phyloP scores from a whole-genome alignment of 2,329 filamentous ascomycete genomes.

The Neurospora sp. region DNA sequence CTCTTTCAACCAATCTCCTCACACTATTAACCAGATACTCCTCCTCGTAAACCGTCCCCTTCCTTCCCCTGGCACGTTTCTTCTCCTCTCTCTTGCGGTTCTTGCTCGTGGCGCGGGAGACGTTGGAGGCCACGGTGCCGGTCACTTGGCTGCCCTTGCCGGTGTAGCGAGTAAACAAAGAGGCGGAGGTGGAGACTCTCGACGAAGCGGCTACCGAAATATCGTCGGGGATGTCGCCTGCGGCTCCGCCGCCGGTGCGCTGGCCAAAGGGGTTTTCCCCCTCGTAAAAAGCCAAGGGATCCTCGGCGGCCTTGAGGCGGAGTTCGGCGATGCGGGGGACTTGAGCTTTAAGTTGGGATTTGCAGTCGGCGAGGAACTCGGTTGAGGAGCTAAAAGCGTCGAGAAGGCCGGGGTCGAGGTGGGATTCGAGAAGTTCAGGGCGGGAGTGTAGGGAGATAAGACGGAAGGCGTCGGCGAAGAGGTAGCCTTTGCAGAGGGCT shows the following conservation, averaged over 20 bases:
- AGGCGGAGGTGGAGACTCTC: conserved; percentile 54
- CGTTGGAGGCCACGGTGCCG: conserved; percentile 51
- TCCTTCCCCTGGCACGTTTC: conserved; percentile 88
- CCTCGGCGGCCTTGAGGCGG: conserved; percentile 67
- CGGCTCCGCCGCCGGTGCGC: conserved; percentile 21
- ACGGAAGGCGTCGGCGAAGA: conserved; percentile 83
- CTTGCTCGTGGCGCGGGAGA: conserved; percentile 73
- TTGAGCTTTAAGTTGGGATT: conserved; percentile 72
- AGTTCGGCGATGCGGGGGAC: conserved; percentile 79
- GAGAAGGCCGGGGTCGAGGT: conserved; percentile 69
- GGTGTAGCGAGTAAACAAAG: not conserved
- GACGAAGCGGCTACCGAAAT: conserved; percentile 79
- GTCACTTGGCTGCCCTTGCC: conserved; percentile 51
- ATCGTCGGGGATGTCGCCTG: conserved; percentile 75
- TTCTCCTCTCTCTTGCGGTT: conserved; percentile 86
- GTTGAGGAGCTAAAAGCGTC: conserved; percentile 77
- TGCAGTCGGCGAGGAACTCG: conserved; percentile 90
- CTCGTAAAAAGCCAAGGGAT: conserved; percentile 84
- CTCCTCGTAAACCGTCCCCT: conserved; percentile 95
- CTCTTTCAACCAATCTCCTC: conserved; percentile 69
- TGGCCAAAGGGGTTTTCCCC: conserved; percentile 45
- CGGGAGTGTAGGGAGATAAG: conserved; percentile 54
- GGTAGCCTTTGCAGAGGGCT: conserved; percentile 78
- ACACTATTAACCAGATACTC: conserved; percentile 92
- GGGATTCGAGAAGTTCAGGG: conserved; percentile 51